phyloP scores from a whole-genome alignment of 495 filamentous ascomycete species.

The Aspergillus steynii region DNA sequence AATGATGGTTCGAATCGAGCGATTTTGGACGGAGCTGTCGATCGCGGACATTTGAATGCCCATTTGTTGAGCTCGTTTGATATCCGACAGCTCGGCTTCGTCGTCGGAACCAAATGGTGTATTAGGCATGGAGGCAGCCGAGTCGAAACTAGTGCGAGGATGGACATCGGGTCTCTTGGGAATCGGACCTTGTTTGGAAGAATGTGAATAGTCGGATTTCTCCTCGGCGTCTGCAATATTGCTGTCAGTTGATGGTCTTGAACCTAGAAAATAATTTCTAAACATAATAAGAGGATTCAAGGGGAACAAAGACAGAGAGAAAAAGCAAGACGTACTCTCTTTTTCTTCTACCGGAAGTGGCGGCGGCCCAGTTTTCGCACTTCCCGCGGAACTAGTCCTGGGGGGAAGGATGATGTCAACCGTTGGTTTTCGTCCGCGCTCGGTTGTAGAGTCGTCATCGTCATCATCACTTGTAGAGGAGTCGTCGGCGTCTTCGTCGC shows the following conservation, averaged over 20 bases:
- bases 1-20: constrained; percentile 83
- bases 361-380: not conserved
- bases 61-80: constrained; percentile 82
- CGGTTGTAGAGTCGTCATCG: constrained; percentile 31
- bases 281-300: not conserved
- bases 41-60: constrained; percentile 77
- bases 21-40: constrained; percentile 69
- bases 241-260: not conserved
- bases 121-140: constrained; percentile 62
- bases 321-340: constrained; percentile 58
- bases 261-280: too few species aligned
- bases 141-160: constrained; percentile 79
- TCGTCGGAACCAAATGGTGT: constrained; percentile 86
- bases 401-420: not conserved
- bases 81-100: constrained; percentile 80
- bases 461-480: constrained; percentile 54
- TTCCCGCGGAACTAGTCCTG: not conserved
- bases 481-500: constrained; percentile 49
- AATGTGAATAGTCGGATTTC: constrained; percentile 15
- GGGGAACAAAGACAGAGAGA: too few species aligned
- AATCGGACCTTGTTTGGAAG: constrained; percentile 24
- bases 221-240: not conserved
- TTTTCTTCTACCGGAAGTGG: constrained; percentile 27
- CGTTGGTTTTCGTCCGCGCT: constrained; percentile 7
- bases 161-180: constrained; percentile 68